Evolutionary conservation across 208 protist genomes (phyloP).

Genomic region (Trichomonas gallinae): DNA sequence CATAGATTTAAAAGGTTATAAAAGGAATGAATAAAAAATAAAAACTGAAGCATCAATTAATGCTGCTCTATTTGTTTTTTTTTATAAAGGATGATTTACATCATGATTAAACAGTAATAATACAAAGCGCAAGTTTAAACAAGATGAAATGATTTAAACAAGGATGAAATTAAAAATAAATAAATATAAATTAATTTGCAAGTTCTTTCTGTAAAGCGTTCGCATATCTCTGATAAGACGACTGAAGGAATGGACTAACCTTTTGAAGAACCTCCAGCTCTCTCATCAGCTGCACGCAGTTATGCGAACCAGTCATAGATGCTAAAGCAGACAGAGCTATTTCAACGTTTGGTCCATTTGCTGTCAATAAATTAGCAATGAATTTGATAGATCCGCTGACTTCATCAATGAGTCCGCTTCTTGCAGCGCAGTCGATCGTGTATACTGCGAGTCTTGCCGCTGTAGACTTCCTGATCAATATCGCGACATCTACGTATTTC

Average conservation of each 20-base stretch:
- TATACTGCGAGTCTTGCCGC: background rate
- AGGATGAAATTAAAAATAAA: no score
- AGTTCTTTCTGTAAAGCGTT: no score
- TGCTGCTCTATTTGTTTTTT: no score
- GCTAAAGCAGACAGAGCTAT: background rate
- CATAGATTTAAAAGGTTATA: no score
- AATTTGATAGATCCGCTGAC: background rate
- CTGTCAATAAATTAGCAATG: background rate
- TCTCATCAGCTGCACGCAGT: background rate
- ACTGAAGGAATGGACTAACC: background rate
- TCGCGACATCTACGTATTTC: background rate
- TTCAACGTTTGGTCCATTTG: background rate
- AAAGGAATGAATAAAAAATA: no score
- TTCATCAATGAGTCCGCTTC: background rate
- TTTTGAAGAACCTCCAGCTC: background rate
- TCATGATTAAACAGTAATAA: no score
- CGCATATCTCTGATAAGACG: no score
- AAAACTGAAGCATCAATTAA: no score
- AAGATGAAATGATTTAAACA: no score
- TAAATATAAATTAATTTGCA: no score
- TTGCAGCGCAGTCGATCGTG: background rate
- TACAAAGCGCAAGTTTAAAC: no score
- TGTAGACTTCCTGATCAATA: background rate
- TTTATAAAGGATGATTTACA: no score
- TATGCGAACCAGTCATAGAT: background rate